A percentile compares a stretch with the other conserved stretches of the same genome.
These are phyloP conservation scores for Rhizopogon salebrosus DNA, from an alignment of 768 basidiomycete species.

Conservation along the genomic window DNA sequence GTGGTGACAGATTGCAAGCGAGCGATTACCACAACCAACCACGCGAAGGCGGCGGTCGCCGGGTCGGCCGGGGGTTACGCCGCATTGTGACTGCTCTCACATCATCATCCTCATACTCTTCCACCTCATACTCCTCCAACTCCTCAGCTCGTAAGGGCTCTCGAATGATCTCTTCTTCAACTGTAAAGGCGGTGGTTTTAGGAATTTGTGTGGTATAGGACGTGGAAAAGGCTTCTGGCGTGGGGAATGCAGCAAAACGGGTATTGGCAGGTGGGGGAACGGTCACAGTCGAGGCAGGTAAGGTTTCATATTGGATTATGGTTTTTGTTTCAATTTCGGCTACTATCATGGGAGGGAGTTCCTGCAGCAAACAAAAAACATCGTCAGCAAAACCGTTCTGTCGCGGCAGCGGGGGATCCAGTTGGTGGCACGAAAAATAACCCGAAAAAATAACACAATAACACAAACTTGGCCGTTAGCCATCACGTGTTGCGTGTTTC, in stretches of 20 bases:
- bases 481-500: constrained; percentile 19
- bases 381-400: constrained; percentile 30
- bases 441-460: constrained; percentile 9
- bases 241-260: constrained; percentile 67
- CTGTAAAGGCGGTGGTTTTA: constrained; percentile 68
- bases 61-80: constrained; percentile 39
- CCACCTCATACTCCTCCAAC: constrained; percentile 29
- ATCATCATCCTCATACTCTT: constrained; percentile 40
- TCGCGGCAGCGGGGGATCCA: constrained; percentile 32
- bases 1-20: constrained; percentile 23
- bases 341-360: constrained; percentile 34
- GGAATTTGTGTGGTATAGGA: constrained; percentile 59
- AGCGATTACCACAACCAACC: constrained; percentile 54
- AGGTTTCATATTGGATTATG: constrained; percentile 45
- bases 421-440: constrained; percentile 26
- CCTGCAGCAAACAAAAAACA: constrained; percentile 27
- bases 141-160: constrained; percentile 33
- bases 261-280: constrained; percentile 77
- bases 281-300: constrained; percentile 56
- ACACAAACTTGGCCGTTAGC: constrained; percentile 31
- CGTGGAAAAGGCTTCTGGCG: constrained; percentile 58
- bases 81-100: constrained; percentile 35
- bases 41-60: constrained; percentile 39
- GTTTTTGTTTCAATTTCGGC: constrained; percentile 62
- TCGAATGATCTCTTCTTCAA: constrained; percentile 49